Base-by-base conservation (phyloP, 768 basidiomycete genomes). In the Tricholoma terreum region DNA sequence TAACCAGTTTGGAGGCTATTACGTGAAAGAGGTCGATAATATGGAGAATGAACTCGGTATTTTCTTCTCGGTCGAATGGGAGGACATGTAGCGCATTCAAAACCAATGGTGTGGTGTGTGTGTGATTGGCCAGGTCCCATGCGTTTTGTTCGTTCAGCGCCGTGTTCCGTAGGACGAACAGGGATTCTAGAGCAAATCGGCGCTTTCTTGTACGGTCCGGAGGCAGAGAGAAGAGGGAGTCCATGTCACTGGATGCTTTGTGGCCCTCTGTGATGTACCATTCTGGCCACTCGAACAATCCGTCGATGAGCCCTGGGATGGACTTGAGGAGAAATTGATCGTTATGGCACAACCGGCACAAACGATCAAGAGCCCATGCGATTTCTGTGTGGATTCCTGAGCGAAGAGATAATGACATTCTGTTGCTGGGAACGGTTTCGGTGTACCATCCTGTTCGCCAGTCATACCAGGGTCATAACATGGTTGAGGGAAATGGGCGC, bases 391-490 rank as follows among this genome's bases (percentile, higher is more conserved):
- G 79, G 48, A 98, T 87, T 4, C 86, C 89, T 12, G 92, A 98
- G 22, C 86, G 83, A 40, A 98, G 73, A 2, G 94, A 87, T 14
- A 99, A 84, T n/a, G 93, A 78, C 84, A 98, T 92, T 40, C 95
- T 83, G 69, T 98, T 98, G 67, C 77, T 87, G 0, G 89, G 77
- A 2, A 83, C 79, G 1, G 81, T 76, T 62, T 94, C 90, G n/a
- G 92, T 90, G 65, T 92, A 94, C 85, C 90, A 92, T 63, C 89
- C 90, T 91, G 63, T 56, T 38, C 24, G 14, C 51, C 45, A 35
- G 56, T 49, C 21, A 27, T 43, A 22, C 46, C 30, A 49, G 17
- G 36, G 21, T 42, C 22, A 42, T 27, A 22, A 30, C 19, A 31
- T 59, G 57, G 40, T 40, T 27, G 56, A 15, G 35, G 34, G 33